These are phyloP conservation scores for Lumnitzera littorea DNA, from an alignment of 345 rosid genomes.

Conservation along the genomic window DNA sequence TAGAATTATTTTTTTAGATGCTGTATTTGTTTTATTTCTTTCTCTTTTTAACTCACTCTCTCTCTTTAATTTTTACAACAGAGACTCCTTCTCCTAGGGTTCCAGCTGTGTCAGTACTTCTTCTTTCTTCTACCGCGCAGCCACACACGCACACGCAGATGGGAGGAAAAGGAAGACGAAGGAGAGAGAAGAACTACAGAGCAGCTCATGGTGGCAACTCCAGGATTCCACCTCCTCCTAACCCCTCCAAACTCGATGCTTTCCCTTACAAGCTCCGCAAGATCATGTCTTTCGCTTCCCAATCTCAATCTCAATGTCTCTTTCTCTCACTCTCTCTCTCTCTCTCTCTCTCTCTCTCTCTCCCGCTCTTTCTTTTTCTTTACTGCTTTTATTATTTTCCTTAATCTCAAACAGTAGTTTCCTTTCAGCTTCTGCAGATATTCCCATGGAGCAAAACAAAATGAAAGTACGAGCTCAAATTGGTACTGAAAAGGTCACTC, in stretches of 20 bases:
- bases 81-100: no score
- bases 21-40: no score
- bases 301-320: slow-evolving; percentile 13
- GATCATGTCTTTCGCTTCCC: slow-evolving; percentile 53
- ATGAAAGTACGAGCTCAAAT: no score
- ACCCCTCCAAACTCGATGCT: slow-evolving; percentile 55
- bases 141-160: slow-evolving; percentile 20
- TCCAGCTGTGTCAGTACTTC: not conserved
- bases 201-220: slow-evolving; percentile 74
- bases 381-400: not conserved
- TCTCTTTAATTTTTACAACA: no score
- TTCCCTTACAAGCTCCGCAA: slow-evolving; percentile 77
- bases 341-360: not conserved
- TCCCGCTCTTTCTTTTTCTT: not conserved
- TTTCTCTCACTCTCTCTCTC: not conserved
- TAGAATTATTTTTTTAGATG: no score
- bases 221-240: slow-evolving; percentile 85
- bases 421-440: slow-evolving; percentile 18
- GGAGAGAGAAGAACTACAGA: slow-evolving; percentile 78
- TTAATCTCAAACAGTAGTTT: not conserved
- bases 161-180: slow-evolving; percentile 76
- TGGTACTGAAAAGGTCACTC: not conserved
- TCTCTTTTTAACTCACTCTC: no score
- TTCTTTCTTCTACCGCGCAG: not conserved
- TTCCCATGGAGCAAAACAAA: slow-evolving; percentile 9